Evolutionary conservation across 768 basidiomycete genomes (phyloP), one percentile per base, ranked within the genome.

Genomic region (Hericium alpestre): DNA sequence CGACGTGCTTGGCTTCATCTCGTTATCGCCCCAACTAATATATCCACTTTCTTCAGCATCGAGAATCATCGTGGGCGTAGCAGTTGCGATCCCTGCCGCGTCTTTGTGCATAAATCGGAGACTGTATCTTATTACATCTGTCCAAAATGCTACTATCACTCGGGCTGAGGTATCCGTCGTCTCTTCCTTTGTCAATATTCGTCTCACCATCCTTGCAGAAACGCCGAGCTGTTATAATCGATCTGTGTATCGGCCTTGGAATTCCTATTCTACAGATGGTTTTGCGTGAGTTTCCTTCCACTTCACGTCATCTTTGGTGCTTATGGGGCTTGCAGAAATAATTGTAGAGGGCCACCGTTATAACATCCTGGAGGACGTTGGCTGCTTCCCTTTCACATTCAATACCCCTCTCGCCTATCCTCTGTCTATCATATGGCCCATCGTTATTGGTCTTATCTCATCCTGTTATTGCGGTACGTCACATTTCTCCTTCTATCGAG

Each of bases 341-440:
- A 15, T 84, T 51, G 73, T 75, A 20, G 81, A 84, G 63, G 78
- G 79, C 60, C 78, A 80, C 66, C 76, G 84, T 54, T 86, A 79
- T 71, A 75, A 82, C 65, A 74, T 86, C 55, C 66, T 76, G 23
- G 71, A 78, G 66, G 75, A 81, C 58, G 70, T 77, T 52, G 84
- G 84, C 0, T 84, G 83, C 60, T 64, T 67, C 7, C 68, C 76
- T 1, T 65, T 74, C 1, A 72, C 70, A 13, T 78, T 78, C 55
- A 72, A 73, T 59, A 72, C 74, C 1, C 61, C 59, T 10, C 64
- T 71, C 13, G 62, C 69, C 0, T 72, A 70, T 56, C 58, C 67
- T n/a, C 61, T 76, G 12, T 58, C 67, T 60, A 59, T 59, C 38
- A 25, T 71, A 64, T 65, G 67, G 64, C 63, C 65, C 12, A 50